Percentiles rank a stretch among this genome's conserved stretches.
phyloP scores from a whole-genome alignment of 148 eudicot species.

The Hydrangea macrophylla region DNA sequence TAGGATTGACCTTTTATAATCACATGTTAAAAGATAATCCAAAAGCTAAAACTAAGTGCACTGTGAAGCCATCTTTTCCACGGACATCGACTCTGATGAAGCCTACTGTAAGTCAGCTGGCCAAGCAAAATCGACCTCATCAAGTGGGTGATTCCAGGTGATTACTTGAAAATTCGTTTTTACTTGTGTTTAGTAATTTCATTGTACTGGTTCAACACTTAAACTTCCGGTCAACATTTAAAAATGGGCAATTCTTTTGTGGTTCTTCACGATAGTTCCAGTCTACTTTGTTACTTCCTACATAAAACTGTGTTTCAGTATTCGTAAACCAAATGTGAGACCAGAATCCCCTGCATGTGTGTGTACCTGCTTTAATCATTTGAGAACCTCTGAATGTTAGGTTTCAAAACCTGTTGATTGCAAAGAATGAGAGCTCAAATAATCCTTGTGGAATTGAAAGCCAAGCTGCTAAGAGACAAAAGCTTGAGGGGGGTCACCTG shows the following conservation, averaged over 20 bases:
- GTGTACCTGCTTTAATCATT: not conserved
- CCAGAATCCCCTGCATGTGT: not conserved
- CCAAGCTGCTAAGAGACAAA: conserved; percentile 97
- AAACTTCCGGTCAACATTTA: not conserved
- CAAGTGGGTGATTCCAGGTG: conserved; percentile 51
- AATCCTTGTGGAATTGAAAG: conserved; percentile 46
- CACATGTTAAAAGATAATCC: conserved; percentile 30
- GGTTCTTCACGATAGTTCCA: not conserved
- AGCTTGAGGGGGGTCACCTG: conserved; percentile 68
- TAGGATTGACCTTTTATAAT: conserved; percentile 52
- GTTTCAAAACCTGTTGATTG: conserved; percentile 28
- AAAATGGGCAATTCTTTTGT: no score
- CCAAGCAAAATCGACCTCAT: conserved; percentile 67
- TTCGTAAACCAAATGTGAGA: not conserved
- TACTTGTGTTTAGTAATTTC: no score
- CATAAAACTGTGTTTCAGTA: not conserved
- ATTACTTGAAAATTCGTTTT: conserved; percentile 2
- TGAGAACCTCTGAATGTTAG: conserved; percentile 16
- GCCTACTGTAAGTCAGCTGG: conserved; percentile 92
- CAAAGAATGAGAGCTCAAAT: conserved; percentile 24
- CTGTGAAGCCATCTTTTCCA: conserved; percentile 42
- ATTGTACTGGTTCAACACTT: not conserved
- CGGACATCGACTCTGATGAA: conserved; percentile 88
- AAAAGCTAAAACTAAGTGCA: conserved; percentile 31
- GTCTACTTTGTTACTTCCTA: not conserved